Conservation (phyloP, 176 grass and related monocot species). For the Lolium perenne region DNA sequence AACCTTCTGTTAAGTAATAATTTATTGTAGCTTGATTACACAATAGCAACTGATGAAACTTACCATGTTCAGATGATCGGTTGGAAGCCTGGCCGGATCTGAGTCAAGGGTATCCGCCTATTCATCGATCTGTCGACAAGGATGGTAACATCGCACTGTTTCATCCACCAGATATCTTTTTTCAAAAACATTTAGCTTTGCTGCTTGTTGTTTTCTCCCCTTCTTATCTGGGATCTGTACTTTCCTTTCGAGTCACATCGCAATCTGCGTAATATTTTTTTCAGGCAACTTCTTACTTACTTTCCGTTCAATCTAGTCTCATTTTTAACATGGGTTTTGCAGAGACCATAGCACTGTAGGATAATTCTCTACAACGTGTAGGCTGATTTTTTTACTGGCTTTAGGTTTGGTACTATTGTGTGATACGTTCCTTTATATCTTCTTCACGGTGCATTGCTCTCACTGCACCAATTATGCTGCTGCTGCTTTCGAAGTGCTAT, state of each 20-base stretch:
- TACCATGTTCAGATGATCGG: neutral
- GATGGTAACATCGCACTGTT: neutral
- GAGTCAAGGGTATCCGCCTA: neutral
- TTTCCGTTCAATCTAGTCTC: neutral
- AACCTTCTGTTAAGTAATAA: neutral
- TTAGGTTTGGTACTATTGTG: neutral
- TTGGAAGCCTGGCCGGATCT: neutral
- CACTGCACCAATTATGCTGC: neutral
- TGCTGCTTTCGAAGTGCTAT: neutral
- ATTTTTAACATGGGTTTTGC: neutral
- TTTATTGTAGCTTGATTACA: slow-evolving; percentile 27
- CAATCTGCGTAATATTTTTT: neutral
- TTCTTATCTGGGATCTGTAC: neutral
- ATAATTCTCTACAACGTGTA: neutral
- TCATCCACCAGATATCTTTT: neutral
- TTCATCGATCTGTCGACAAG: neutral
- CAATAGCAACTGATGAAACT: neutral
- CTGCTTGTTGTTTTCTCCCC: neutral
- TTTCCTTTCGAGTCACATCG: neutral
- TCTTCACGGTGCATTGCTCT: neutral
- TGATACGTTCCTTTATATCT: neutral
- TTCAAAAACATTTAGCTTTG: neutral
- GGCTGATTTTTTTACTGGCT: neutral
- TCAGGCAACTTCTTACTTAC: neutral
- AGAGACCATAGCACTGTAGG: neutral